Conservation (phyloP, 495 filamentous ascomycete species). For the Bacidia rubella region DNA sequence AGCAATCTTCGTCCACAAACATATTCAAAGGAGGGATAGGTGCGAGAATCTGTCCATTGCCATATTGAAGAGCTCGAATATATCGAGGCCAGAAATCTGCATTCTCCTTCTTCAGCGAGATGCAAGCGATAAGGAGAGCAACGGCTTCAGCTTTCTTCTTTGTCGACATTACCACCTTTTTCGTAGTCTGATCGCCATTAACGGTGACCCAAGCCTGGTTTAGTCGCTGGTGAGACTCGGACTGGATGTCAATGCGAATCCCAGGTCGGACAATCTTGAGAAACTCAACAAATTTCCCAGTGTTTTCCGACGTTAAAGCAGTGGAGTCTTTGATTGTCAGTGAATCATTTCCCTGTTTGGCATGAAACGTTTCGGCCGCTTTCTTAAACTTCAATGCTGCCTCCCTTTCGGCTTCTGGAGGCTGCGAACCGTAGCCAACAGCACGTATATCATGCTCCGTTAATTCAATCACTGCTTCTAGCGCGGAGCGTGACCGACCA, state of each 20-base stretch:
- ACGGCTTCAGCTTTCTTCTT: constrained; percentile 27
- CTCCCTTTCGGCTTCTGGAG: constrained; percentile 24
- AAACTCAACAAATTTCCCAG: constrained; percentile 30
- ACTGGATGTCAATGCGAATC: constrained; percentile 20
- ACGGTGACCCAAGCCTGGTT: constrained; percentile 21
- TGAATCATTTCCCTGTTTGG: constrained; percentile 24
- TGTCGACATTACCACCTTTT: constrained; percentile 24
- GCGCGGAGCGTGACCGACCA: constrained; percentile 7
- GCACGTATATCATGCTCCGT: constrained; percentile 31
- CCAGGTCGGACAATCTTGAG: constrained; percentile 22
- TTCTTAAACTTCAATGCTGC: constrained; percentile 30
- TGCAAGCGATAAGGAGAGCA: constrained; percentile 30
- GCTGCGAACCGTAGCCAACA: constrained; percentile 17
- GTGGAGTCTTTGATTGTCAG: constrained; percentile 26
- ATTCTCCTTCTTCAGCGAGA: constrained; percentile 23
- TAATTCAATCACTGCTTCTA: constrained; percentile 27
- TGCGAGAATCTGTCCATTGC: constrained; percentile 29
- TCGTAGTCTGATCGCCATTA: constrained; percentile 22
- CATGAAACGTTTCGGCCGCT: constrained; percentile 30
- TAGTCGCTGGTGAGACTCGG: constrained; percentile 8
- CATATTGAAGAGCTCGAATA: constrained; percentile 23
- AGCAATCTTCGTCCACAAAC: constrained; percentile 23
- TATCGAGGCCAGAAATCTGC: constrained; percentile 28
- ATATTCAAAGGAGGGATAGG: constrained; percentile 23
- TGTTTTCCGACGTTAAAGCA: constrained; percentile 28